Evolutionary conservation across 1,284 basidiomycete species (phyloP).

Genomic region (Vanrija sp.): DNA sequence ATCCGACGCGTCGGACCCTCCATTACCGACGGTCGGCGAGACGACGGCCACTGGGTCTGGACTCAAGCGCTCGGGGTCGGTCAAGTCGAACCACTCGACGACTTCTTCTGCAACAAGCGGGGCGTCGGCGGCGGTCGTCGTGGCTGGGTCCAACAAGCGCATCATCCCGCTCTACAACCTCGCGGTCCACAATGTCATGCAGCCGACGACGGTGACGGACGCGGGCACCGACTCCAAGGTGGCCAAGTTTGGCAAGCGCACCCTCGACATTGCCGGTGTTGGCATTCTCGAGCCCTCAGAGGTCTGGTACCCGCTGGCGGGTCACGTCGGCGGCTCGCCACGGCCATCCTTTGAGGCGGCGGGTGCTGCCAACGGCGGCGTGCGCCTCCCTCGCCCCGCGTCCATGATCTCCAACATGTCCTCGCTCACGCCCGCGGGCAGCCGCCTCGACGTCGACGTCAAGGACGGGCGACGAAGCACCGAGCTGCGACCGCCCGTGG

Average conservation of each 20-base stretch:
- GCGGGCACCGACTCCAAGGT: slow-evolving; percentile 88
- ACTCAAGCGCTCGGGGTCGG: slow-evolving; percentile 23
- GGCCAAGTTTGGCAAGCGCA: slow-evolving; percentile 79
- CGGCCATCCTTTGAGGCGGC: slow-evolving; percentile 10
- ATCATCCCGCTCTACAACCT: slow-evolving; percentile 94
- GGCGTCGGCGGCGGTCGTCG: slow-evolving; percentile 4
- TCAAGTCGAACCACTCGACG: slow-evolving; percentile 20
- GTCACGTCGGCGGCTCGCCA: slow-evolving; percentile 6
- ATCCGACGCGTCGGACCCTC: too few relatives aligned
- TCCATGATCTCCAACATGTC: slow-evolving; percentile 34
- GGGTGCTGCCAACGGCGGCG: not conserved
- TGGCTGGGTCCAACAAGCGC: slow-evolving; percentile 46
- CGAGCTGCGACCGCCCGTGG: slow-evolving; percentile 21
- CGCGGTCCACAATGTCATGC: slow-evolving; percentile 80
- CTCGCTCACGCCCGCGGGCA: slow-evolving; percentile 29
- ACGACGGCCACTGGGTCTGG: not conserved
- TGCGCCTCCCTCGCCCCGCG: slow-evolving; percentile 18
- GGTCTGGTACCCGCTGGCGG: slow-evolving; percentile 55
- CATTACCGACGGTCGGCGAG: not conserved
- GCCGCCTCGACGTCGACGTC: slow-evolving; percentile 17
- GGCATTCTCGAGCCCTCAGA: slow-evolving; percentile 78
- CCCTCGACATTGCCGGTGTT: slow-evolving; percentile 74
- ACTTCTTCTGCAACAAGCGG: not conserved
- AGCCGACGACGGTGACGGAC: slow-evolving; percentile 69
- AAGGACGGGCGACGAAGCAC: slow-evolving; percentile 15